Evolutionary conservation across 306 rosid genomes (phyloP).

Genomic region (Vigna nakashimae): DNA sequence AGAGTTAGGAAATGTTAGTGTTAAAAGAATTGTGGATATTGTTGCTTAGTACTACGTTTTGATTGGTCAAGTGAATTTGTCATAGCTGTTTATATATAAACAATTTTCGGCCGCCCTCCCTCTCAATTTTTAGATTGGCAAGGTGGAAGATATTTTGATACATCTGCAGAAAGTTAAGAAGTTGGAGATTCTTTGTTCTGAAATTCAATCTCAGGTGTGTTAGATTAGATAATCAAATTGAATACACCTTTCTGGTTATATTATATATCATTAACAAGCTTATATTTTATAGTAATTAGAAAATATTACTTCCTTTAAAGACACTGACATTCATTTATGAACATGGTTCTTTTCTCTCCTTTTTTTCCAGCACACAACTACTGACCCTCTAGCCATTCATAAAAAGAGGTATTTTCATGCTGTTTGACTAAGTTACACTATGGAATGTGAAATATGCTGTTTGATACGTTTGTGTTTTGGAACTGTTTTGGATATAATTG

Average conservation of each 20-base stretch:
- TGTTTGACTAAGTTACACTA: slow-evolving; percentile 4
- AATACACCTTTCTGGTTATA: slow-evolving; percentile 30
- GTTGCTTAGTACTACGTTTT: not conserved
- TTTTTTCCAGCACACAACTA: slow-evolving; percentile 51
- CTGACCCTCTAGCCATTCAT: slow-evolving; percentile 41
- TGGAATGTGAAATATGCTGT: not conserved
- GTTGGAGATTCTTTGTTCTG: slow-evolving; percentile 66
- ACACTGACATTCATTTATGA: slow-evolving; percentile 38
- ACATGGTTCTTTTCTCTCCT: slow-evolving; percentile 42
- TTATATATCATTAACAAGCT: slow-evolving; percentile 32
- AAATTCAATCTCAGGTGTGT: slow-evolving; percentile 79
- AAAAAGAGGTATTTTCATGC: slow-evolving; percentile 66
- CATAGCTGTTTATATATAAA: slow-evolving; percentile 19
- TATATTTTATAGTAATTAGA: slow-evolving; percentile 27
- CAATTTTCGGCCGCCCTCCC: not conserved
- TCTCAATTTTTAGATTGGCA: slow-evolving; percentile 60
- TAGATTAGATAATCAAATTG: slow-evolving; percentile 41
- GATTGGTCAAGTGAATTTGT: slow-evolving; percentile 11
- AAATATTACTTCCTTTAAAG: slow-evolving; percentile 31
- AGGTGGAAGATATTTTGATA: slow-evolving; percentile 71
- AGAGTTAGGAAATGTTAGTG: slow-evolving; percentile 28
- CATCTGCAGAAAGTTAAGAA: slow-evolving; percentile 64
- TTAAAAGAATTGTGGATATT: not conserved
- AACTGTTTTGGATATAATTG: slow-evolving; percentile 40
- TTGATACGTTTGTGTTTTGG: slow-evolving; percentile 22